Conservation (phyloP, 257 asterid genomes). For the Datura wrightii region DNA sequence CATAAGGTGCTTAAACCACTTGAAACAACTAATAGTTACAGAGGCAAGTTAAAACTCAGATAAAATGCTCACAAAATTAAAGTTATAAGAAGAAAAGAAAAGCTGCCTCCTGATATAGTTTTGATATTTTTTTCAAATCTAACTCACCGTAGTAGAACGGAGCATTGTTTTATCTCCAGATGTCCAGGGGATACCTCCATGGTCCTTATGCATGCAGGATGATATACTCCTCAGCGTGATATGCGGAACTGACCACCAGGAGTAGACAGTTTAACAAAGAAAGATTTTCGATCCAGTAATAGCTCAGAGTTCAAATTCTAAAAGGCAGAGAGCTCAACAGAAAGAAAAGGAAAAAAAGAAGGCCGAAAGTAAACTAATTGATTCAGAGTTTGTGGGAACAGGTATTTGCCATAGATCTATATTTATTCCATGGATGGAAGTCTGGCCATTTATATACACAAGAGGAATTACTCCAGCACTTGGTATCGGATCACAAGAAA, state of each 20-base stretch:
- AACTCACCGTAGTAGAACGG: slow-evolving; percentile 42
- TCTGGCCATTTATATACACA: not conserved
- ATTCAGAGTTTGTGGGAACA: not conserved
- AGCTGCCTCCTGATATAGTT: not conserved
- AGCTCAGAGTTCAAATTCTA: not conserved
- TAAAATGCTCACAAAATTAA: not conserved
- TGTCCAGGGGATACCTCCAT: slow-evolving; percentile 46
- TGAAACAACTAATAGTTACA: not conserved
- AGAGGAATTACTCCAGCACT: slow-evolving; percentile 40
- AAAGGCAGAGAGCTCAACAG: slow-evolving; percentile 2
- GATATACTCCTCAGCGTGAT: slow-evolving; percentile 35
- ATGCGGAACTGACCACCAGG: slow-evolving; percentile 38
- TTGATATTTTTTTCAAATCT: not conserved
- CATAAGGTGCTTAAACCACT: slow-evolving; percentile 18
- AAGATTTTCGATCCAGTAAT: not conserved
- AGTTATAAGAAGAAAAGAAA: not conserved
- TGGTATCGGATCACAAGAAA: slow-evolving; percentile 34
- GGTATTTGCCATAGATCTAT: slow-evolving; percentile 31
- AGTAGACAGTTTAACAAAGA: slow-evolving; percentile 21
- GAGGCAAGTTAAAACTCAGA: slow-evolving; percentile 12
- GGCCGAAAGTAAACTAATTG: not conserved
- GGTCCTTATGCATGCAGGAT: slow-evolving; percentile 34
- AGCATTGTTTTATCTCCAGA: slow-evolving; percentile 33
- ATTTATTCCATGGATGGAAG: slow-evolving; percentile 28
- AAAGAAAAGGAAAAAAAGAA: not conserved